These are phyloP conservation scores for Penicillium longicatenatum DNA, from an alignment of 495 filamentous ascomycete species.

Conservation along the genomic window DNA sequence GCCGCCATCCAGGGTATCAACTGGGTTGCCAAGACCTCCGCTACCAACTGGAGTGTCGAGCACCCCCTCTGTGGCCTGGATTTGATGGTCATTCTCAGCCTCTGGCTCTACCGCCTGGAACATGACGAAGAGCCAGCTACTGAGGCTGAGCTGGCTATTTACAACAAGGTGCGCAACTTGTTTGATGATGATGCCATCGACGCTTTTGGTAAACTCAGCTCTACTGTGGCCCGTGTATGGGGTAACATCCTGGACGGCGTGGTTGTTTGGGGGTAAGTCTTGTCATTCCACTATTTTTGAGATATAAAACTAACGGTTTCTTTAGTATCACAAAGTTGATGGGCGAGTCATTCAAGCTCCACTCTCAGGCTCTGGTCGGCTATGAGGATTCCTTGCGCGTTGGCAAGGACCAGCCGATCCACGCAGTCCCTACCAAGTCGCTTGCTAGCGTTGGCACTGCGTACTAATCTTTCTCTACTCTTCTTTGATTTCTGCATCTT, in stretches of 20 bases:
- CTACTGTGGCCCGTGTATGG: conserved; percentile 92
- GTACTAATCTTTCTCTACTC: conserved; percentile 32
- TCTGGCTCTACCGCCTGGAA: conserved; percentile 99
- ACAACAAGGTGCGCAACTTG: conserved; percentile 89
- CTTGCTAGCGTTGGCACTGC: conserved; percentile 50
- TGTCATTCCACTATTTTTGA: conserved; percentile 4
- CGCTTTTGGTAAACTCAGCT: conserved; percentile 80
- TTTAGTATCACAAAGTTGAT: conserved; percentile 92
- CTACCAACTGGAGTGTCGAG: conserved; percentile 99
- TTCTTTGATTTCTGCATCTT: conserved; percentile 14
- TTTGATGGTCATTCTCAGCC: conserved; percentile 96
- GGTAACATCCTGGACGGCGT: conserved; percentile 98
- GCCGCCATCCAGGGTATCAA: conserved; percentile 92
- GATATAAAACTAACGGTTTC: conserved; percentile 47
- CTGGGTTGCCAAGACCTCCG: conserved; percentile 95
- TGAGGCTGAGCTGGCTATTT: conserved; percentile 90
- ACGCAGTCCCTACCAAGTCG: conserved; percentile 48
- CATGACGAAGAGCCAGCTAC: conserved; percentile 94
- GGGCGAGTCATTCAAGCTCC: conserved; percentile 97
- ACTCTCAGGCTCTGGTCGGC: conserved; percentile 89
- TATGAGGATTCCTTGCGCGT: conserved; percentile 76
- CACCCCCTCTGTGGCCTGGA: conserved; percentile 96
- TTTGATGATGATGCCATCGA: conserved; percentile 90
- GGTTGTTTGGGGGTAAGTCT: conserved; percentile 91
- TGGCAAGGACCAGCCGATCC: conserved; percentile 49